Conservation (phyloP, 495 filamentous ascomycete genomes). For the Lophiotrema nucula region DNA sequence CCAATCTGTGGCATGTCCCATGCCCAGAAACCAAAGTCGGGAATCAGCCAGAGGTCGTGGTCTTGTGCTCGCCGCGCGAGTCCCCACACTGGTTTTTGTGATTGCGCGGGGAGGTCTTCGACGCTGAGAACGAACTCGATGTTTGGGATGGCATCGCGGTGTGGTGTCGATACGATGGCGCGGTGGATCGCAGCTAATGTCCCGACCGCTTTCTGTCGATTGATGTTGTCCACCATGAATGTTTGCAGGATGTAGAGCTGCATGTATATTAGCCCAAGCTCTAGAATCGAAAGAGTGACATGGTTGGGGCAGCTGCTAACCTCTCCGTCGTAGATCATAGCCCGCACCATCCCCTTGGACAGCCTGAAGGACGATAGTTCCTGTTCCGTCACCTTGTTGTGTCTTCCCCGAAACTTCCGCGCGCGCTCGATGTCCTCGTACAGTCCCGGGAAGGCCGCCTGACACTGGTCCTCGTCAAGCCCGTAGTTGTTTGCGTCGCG, state of each 20-base stretch:
- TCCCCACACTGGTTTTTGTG: constrained; percentile 50
- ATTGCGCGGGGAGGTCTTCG: constrained; percentile 50
- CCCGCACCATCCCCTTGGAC: constrained; percentile 32
- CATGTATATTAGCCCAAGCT: neutral
- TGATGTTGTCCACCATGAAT: constrained; percentile 36
- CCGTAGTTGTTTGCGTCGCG: constrained; percentile 33
- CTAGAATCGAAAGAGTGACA: neutral
- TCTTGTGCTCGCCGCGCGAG: constrained; percentile 49
- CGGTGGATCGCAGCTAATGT: constrained; percentile 44
- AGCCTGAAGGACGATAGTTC: constrained; percentile 17
- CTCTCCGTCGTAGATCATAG: constrained; percentile 36
- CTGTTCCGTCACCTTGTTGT: constrained; percentile 36
- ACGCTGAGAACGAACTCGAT: constrained; percentile 61
- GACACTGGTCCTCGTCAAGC: constrained; percentile 32
- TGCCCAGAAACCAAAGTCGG: constrained; percentile 77
- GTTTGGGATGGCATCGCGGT: constrained; percentile 50
- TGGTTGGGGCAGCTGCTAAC: constrained; percentile 10
- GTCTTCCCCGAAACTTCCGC: constrained; percentile 29
- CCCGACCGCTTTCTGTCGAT: constrained; percentile 49
- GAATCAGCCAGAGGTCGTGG: constrained; percentile 64
- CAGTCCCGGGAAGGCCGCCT: constrained; percentile 33
- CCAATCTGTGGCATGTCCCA: constrained; percentile 65
- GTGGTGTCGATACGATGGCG: constrained; percentile 51
- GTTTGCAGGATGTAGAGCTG: constrained; percentile 38
- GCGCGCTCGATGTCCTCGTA: constrained; percentile 35